Base-by-base conservation (phyloP, 805 yeast species). In the Metschnikowia koreensis region DNA sequence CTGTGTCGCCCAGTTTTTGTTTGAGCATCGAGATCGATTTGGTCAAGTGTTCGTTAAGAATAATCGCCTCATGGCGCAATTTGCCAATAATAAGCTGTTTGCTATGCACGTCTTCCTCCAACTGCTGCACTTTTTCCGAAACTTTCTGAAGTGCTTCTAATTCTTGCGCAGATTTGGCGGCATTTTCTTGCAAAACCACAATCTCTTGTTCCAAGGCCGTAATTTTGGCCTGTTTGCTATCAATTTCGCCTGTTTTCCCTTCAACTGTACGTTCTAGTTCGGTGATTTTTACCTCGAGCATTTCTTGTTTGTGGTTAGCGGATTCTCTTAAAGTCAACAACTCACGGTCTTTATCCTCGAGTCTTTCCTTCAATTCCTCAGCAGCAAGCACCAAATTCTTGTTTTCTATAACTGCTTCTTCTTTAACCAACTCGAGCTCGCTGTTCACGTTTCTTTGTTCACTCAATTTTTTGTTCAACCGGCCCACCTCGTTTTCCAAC, bases 21-120 rank as follows among this genome's bases (percentile, higher is more conserved):
- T 91, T 89, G 53, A 94, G 80, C 78, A 93, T 76, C 27, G 89
- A 82, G 55, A 93, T 71, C 1, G 98, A 96, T 63, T 94, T 93
- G n/a, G 97, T 91, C 49, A 94, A 72, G 70, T 94, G 98, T 65
- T 94, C 99, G 66, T 94, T 94, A 52, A 93, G 72, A 27, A 89
- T 89, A 9, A 94, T 93, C 1, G 96, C 93, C 67, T 94, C 99
- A 66, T 93, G 98, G 48, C 97, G 81, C 46, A 94, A 77, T 65
- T 93, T 94, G 1, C 98, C 98, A 47, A 94, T 82, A 46, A 84
- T 80, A 34, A 92, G 71, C 52, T 84, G 89, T 67, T 89, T 91
- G 54, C 63, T 66, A 42, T 72, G 69, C 17, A 74, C 55, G 79
- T 91, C 73, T 75, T 83, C 42, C 78, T 73, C 64, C 77, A 91